A percentile compares a stretch with the other conserved stretches of the same genome.
Conservation (phyloP, 2,329 filamentous ascomycete genomes). For the Sarocladium strictum region DNA sequence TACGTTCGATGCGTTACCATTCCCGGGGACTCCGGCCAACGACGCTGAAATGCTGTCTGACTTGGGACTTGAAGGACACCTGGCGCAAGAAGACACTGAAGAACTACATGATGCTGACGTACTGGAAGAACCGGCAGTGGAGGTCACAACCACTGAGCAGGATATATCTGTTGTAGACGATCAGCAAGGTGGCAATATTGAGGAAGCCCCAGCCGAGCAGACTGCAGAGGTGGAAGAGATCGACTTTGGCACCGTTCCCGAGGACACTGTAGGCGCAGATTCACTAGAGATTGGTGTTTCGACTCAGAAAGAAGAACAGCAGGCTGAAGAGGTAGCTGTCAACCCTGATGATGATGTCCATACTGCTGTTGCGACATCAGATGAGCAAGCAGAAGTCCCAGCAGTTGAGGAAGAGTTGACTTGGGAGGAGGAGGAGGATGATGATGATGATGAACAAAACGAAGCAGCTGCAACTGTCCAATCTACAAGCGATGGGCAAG, state of each 20-base stretch:
- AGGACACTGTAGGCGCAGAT: not conserved
- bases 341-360: no score
- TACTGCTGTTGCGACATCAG: no score
- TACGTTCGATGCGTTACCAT: slow-evolving; percentile 7
- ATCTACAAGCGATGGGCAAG: slow-evolving; percentile 3
- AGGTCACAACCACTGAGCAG: not conserved
- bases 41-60: slow-evolving; percentile 12
- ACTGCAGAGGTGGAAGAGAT: slow-evolving; percentile 24
- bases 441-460: slow-evolving; percentile 5
- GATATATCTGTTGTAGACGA: not conserved
- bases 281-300: not conserved
- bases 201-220: not conserved
- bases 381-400: not conserved
- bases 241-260: slow-evolving; percentile 15
- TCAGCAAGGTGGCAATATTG: not conserved
- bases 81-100: slow-evolving; percentile 8
- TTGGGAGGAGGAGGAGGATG: slow-evolving; percentile 5
- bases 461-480: not conserved
- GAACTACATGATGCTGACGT: not conserved
- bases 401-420: slow-evolving; percentile 9
- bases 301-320: not conserved
- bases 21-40: not conserved
- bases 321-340: not conserved
- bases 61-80: slow-evolving; percentile 8
- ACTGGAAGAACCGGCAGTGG: not conserved